Evolutionary conservation across 176 grass and related monocot species (phyloP).

Genomic region (Zea luxurians): DNA sequence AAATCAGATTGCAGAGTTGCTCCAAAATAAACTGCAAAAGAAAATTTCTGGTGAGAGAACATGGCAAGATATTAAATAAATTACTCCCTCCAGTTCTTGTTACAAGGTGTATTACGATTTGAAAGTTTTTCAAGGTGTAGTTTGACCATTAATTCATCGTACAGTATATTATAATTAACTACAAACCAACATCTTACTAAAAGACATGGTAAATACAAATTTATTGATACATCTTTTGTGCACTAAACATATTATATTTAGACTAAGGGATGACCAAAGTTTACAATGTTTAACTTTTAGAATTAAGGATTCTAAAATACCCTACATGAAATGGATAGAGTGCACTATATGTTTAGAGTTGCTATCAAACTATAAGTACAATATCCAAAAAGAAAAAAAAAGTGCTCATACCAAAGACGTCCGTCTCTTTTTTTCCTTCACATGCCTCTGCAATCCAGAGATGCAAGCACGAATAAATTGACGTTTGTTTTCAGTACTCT

Average conservation of each 20-base stretch:
- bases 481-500: conserved; percentile 84
- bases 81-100: neutral
- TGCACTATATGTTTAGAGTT: conserved; percentile 25
- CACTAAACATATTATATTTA: neutral
- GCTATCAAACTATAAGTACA: conserved; percentile 20
- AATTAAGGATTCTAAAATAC: neutral
- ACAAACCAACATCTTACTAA: neutral
- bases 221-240: neutral
- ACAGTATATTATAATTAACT: neutral
- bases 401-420: conserved; percentile 72
- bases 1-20: conserved; percentile 98
- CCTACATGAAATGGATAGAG: neutral
- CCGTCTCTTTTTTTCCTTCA: conserved; percentile 71
- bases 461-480: conserved; percentile 98
- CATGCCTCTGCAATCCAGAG: conserved; percentile 88
- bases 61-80: conserved; percentile 9
- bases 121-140: neutral
- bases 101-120: neutral
- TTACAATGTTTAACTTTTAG: neutral
- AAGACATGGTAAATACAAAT: neutral
- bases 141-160: neutral
- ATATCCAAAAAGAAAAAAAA: conserved; percentile 17
- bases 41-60: conserved; percentile 25
- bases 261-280: neutral
- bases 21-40: conserved; percentile 92